phyloP scores from a whole-genome alignment of 257 asterid species.

The Rhazya stricta region DNA sequence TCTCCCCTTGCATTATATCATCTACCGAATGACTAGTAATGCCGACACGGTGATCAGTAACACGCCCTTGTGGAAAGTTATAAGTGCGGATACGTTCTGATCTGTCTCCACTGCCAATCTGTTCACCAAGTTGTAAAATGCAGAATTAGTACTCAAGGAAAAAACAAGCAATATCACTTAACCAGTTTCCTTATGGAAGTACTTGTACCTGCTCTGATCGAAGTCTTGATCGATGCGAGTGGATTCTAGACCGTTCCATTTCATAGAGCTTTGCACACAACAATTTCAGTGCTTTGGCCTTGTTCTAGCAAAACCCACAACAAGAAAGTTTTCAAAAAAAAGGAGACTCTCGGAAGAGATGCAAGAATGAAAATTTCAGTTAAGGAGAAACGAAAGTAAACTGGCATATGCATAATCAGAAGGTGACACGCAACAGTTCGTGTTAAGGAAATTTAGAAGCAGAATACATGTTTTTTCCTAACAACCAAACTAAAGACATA shows the following conservation, averaged over 20 bases:
- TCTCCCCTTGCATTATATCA: conserved; percentile 77
- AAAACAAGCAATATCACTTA: not conserved
- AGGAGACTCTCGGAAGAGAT: conserved; percentile 9
- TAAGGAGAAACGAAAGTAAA: not conserved
- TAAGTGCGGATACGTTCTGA: conserved; percentile 96
- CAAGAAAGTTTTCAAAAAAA: not conserved
- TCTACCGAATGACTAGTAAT: conserved; percentile 76
- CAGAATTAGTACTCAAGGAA: conserved; percentile 5
- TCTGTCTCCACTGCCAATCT: conserved; percentile 98
- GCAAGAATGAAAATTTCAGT: not conserved
- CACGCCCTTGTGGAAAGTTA: conserved; percentile 96
- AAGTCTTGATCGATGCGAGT: conserved; percentile 68
- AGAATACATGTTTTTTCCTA: not conserved
- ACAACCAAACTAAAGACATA: not conserved
- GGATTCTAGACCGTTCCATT: conserved; percentile 61
- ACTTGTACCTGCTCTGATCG: conserved; percentile 68
- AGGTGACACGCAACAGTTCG: not conserved
- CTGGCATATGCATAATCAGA: not conserved
- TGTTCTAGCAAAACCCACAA: conserved; percentile 48
- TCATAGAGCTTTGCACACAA: conserved; percentile 84
- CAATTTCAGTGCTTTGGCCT: conserved; percentile 81
- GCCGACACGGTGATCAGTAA: conserved; percentile 92
- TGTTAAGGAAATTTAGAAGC: not conserved
- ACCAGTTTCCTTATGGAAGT: conserved; percentile 12
- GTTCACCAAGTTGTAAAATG: conserved; percentile 26